These are phyloP conservation scores for Psilocybe azurescens DNA, from an alignment of 768 basidiomycete species.

Conservation along the genomic window DNA sequence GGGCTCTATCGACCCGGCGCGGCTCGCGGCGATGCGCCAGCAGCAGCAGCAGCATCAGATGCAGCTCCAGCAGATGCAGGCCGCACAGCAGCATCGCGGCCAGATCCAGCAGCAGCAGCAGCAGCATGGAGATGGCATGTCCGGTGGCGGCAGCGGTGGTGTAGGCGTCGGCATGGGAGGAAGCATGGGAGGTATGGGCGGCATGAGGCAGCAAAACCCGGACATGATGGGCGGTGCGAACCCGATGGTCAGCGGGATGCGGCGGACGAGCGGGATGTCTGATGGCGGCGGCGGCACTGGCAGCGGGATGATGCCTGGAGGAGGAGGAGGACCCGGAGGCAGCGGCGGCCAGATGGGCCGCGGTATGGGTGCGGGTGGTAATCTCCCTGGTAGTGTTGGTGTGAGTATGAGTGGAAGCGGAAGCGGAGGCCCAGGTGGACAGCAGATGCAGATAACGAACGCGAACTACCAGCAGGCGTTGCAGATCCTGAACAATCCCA, in stretches of 20 bases:
- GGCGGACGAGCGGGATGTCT: background rate
- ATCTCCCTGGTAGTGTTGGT: background rate
- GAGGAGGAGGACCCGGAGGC: background rate
- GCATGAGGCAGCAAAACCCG: background rate
- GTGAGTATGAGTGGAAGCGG: no score
- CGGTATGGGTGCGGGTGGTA: background rate
- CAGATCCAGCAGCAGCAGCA: background rate
- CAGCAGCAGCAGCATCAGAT: constrained; percentile 13
- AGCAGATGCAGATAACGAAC: background rate
- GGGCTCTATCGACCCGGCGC: background rate
- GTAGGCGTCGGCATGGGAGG: background rate
- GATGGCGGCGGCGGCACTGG: background rate
- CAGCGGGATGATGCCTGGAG: constrained; percentile 1
- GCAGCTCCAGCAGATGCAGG: constrained; percentile 28
- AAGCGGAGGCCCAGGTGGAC: background rate
- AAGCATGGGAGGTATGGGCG: background rate
- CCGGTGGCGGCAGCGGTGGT: background rate
- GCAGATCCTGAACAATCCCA: background rate
- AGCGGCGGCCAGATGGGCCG: background rate
- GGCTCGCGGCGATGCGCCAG: background rate
- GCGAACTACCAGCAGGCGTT: background rate
- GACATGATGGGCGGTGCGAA: background rate
- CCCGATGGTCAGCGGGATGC: background rate
- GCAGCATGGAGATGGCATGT: background rate
- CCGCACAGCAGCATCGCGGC: constrained; percentile 14